A percentile compares a stretch with the other conserved stretches of the same genome.
Evolutionary conservation across 2,329 filamentous ascomycete species (phyloP).

Genomic region (Apiospora phragmitis): DNA sequence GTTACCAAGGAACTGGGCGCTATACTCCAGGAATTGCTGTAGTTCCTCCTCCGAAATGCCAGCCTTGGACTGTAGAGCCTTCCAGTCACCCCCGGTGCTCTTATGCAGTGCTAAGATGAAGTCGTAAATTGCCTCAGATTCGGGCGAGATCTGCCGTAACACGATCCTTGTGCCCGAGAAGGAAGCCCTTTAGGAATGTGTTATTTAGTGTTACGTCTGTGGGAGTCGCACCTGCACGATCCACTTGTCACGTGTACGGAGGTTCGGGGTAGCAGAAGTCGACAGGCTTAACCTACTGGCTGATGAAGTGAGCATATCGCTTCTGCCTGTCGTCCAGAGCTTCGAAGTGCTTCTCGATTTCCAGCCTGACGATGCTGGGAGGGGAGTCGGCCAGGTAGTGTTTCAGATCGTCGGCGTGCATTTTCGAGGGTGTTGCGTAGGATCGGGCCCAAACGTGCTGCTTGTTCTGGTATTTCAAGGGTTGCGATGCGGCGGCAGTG

Average conservation of each 20-base stretch:
- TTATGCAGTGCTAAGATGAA: constrained; percentile 75
- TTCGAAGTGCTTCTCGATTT: constrained; percentile 92
- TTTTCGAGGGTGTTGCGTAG: constrained; percentile 33
- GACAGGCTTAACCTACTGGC: constrained; percentile 59
- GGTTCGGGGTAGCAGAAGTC: not conserved
- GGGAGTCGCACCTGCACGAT: not conserved
- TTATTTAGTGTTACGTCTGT: not conserved
- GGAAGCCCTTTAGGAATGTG: not conserved
- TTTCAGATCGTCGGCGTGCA: constrained; percentile 61
- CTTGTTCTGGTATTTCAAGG: not conserved
- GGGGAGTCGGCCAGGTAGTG: constrained; percentile 92
- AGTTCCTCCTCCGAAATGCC: constrained; percentile 65
- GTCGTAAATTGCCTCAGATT: constrained; percentile 79
- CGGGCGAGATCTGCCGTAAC: constrained; percentile 78
- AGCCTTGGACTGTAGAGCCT: constrained; percentile 62
- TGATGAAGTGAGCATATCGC: constrained; percentile 89
- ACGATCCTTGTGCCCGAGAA: constrained; percentile 49
- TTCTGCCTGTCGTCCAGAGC: constrained; percentile 74
- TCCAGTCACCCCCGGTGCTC: constrained; percentile 69
- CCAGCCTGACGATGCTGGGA: constrained; percentile 81
- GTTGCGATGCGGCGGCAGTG: not conserved
- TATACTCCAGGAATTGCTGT: constrained; percentile 72
- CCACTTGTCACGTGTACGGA: not conserved
- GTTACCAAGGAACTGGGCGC: constrained; percentile 78
- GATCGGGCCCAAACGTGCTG: not conserved